phyloP scores from a whole-genome alignment of 2,329 filamentous ascomycete species.

The Cladophialophora carrionii region DNA sequence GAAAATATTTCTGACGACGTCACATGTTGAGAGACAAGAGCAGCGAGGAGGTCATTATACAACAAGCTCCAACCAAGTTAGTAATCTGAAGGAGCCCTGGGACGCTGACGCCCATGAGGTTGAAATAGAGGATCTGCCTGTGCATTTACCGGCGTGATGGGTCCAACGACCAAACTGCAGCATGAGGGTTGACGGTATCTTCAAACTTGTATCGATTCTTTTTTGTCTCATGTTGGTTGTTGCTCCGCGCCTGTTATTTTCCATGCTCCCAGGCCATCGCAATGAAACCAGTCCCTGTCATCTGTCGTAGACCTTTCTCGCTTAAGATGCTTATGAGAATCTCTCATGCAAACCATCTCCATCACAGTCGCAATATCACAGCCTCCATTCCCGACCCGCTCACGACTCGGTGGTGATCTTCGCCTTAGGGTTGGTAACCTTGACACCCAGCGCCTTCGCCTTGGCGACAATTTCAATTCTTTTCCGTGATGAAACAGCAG shows the following conservation, averaged over 20 bases:
- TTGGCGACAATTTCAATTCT: slow-evolving; percentile 95
- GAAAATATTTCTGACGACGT: not conserved
- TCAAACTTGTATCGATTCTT: slow-evolving; percentile 31
- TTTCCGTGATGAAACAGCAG: slow-evolving; percentile 98
- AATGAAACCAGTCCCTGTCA: slow-evolving; percentile 11
- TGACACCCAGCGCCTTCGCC: slow-evolving; percentile 97
- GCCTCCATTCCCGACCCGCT: slow-evolving; percentile 44
- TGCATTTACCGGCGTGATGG: not conserved
- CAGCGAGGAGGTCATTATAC: not conserved
- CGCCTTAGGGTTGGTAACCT: slow-evolving; percentile 99
- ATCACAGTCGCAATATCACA: not conserved
- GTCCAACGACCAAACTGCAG: slow-evolving; percentile 5
- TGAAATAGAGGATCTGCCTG: not conserved
- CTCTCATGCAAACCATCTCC: slow-evolving; percentile 21
- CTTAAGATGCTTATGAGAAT: slow-evolving; percentile 11
- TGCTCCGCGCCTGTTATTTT: slow-evolving; percentile 9
- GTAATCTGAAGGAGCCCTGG: not conserved
- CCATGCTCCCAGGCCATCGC: not conserved
- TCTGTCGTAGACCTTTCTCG: slow-evolving; percentile 20
- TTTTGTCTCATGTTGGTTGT: slow-evolving; percentile 17
- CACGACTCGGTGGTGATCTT: slow-evolving; percentile 93
- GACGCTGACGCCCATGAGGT: not conserved
- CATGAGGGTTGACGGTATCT: slow-evolving; percentile 5
- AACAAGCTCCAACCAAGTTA: not conserved
- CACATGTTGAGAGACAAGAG: not conserved